A percentile compares a stretch with the other conserved stretches of the same genome.
These are phyloP conservation scores for Dendrobium officinale DNA, from an alignment of 106 monocot genomes.

Conservation along the genomic window DNA sequence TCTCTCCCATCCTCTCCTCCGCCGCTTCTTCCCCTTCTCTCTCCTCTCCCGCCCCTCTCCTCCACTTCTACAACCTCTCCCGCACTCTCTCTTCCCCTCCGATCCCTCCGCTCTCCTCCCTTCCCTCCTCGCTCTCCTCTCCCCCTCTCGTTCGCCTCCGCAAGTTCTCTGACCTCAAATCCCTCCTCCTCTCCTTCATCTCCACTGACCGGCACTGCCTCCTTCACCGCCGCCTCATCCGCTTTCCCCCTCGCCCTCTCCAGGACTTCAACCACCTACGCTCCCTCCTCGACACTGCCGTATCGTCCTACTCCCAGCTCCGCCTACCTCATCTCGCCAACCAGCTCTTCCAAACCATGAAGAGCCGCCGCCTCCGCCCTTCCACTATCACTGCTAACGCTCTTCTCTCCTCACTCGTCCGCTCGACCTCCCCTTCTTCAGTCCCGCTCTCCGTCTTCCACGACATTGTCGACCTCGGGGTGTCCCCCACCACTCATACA, in stretches of 20 bases:
- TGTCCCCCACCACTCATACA: slow-evolving; percentile 41
- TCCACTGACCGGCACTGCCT: slow-evolving; percentile 1
- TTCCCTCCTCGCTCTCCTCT: not conserved
- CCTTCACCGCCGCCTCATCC: slow-evolving; percentile 6
- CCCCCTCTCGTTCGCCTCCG: slow-evolving; percentile 4
- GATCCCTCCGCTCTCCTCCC: not conserved
- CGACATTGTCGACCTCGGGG: slow-evolving; percentile 49
- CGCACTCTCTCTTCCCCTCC: not conserved
- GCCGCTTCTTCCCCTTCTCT: slow-evolving; percentile 3
- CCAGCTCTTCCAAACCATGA: slow-evolving; percentile 58
- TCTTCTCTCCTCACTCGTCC: slow-evolving; percentile 38
- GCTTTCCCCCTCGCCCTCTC: not conserved
- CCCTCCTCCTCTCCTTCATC: slow-evolving; percentile 3
- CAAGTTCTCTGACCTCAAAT: slow-evolving; percentile 8
- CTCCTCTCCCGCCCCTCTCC: not conserved
- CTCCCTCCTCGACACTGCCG: slow-evolving; percentile 47
- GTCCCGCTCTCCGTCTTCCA: slow-evolving; percentile 31
- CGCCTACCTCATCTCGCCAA: slow-evolving; percentile 26
- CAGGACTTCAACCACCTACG: slow-evolving; percentile 1
- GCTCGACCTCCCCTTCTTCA: slow-evolving; percentile 29
- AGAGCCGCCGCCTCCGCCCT: slow-evolving; percentile 31
- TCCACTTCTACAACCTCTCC: slow-evolving; percentile 2
- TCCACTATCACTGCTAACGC: slow-evolving; percentile 40
- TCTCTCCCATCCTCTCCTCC: slow-evolving; percentile 1
- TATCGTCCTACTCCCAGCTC: slow-evolving; percentile 40